Base-by-base conservation (phyloP, 768 basidiomycete genomes). In the Lyophyllum atratum region DNA sequence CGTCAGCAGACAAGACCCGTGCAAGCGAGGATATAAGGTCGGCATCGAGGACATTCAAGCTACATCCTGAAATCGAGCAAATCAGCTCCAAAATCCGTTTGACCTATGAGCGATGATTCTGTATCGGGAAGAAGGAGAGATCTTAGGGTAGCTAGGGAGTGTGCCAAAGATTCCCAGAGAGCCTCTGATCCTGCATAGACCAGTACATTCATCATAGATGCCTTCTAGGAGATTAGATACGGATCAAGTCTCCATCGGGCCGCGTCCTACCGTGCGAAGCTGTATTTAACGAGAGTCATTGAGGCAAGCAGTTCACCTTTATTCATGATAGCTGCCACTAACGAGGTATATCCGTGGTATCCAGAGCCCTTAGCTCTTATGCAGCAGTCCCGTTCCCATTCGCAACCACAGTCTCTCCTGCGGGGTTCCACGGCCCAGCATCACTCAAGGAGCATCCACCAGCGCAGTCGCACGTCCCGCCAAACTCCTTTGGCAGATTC, bases 361-460 rank as follows among this genome's bases (percentile, higher is more conserved):
- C 33, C 15, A 8, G 10, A 19, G 19, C 48, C 19, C 22, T n/a
- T 33, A 40, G n/a, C 29, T 3, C 25, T 47, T 8, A 19, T 28
- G 15, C 28, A n/a, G 29, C 29, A 28, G 26, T 33, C 48, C 29
- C 48, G 24, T 49, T 49, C 49, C 49, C 49, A 33, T 49, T 49
- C 2, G 31, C 48, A 28, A 29, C 17, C 5, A 3, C 26, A 9
- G 26, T 4, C 26, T 4, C 19, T 40, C 17, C 39, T 5, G 5
- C 26, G 3, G 46, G 17, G 28, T 91, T 92, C 96, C 95, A 98
- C 8, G 96, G 95, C 7, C 96, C 96, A 1, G 82, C 90, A 73
- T 99, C 93, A 61, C 87, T 89, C 77, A 94, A 69, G 54, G 87
- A 90, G 72, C 95, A 98, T 0, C 94, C 92, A 0, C 83, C 90